Conservation (phyloP, 2,329 filamentous ascomycete genomes). For the Fusarium sulawesiense region DNA sequence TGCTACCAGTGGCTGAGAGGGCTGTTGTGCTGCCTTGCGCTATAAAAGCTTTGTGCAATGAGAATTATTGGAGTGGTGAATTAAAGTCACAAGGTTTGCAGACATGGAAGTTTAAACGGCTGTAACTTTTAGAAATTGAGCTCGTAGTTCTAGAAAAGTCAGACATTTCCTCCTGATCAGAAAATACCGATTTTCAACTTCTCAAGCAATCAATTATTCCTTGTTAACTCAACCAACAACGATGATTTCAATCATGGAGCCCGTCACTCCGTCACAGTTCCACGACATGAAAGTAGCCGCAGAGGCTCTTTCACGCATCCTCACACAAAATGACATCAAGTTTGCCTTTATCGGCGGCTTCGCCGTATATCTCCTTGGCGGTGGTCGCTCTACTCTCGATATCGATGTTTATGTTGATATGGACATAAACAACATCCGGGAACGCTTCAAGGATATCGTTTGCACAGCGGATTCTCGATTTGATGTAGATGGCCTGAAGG, state of each 20-base stretch:
- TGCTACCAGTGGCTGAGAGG: background rate
- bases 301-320: background rate
- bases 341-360: background rate
- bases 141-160: accelerated
- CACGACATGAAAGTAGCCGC: background rate
- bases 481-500: accelerated
- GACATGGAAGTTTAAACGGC: accelerated
- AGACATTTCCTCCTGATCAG: background rate
- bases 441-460: background rate
- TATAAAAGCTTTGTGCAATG: accelerated
- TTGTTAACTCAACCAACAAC: background rate
- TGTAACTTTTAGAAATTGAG: accelerated
- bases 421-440: background rate
- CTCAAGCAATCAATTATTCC: background rate
- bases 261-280: background rate
- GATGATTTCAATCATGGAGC: background rate
- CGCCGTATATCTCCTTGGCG: background rate
- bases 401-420: background rate
- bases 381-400: background rate
- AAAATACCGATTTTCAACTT: background rate
- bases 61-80: accelerated
- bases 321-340: accelerated
- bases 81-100: background rate
- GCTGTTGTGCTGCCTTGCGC: background rate
- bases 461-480: accelerated